Conservation (phyloP, 345 rosid species). For the Acer saccharum region DNA sequence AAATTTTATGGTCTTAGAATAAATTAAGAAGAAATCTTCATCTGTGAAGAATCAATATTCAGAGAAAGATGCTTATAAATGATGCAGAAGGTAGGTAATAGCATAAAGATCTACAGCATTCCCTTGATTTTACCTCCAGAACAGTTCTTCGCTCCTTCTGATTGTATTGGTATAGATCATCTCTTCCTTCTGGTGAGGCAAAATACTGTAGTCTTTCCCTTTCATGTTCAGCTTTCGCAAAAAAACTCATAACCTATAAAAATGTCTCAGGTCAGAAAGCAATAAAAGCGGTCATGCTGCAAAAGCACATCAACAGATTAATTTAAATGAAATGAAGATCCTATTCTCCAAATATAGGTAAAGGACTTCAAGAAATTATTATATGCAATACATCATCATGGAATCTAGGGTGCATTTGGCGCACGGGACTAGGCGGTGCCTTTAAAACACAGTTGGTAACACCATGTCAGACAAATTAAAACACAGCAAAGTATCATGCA, state of each 20-base stretch:
- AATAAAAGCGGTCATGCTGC: not conserved
- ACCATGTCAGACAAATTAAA: no score
- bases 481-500: no score
- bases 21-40: not conserved
- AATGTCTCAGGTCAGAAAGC: constrained; percentile 8
- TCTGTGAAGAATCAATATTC: not conserved
- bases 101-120: constrained; percentile 4
- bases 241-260: constrained; percentile 83
- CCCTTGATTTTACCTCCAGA: constrained; percentile 62
- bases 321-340: not conserved
- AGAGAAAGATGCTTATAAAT: not conserved
- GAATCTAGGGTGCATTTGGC: no score
- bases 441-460: no score
- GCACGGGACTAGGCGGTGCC: no score
- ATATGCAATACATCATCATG: no score
- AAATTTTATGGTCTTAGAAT: not conserved
- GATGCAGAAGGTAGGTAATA: constrained; percentile 5
- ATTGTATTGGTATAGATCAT: constrained; percentile 92
- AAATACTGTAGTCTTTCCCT: constrained; percentile 88
- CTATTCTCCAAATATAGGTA: not conserved
- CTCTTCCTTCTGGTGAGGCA: constrained; percentile 89
- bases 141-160: constrained; percentile 90
- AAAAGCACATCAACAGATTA: not conserved
- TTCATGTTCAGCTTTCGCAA: constrained; percentile 79
- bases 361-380: no score